Evolutionary conservation across 2,329 filamentous ascomycete species (phyloP), one percentile per base, ranked within the genome.

Genomic region (Xylaria sp.): DNA sequence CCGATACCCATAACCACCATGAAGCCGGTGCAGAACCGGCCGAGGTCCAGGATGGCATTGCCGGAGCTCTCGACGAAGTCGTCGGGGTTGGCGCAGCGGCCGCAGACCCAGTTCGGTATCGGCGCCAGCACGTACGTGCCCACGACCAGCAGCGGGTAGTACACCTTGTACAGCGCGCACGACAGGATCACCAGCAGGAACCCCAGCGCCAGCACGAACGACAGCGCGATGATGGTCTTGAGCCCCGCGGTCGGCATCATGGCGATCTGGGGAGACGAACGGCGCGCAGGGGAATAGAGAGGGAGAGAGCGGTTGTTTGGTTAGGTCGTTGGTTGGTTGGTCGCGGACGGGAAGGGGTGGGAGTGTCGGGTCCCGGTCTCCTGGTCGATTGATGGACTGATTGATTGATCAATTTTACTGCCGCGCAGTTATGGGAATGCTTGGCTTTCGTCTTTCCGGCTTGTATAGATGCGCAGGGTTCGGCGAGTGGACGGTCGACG

Each of bases 101-200:
- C 79, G 76, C 92, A 96, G 74, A 97, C 88, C 90, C 92, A 97
- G 83, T 99, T 99, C 59, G 94, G 94, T 53, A 99, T 75, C 24
- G 94, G 94, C 51, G 94, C 94, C 66, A 97, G 73, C 62, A 97
- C 85, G 78, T 97, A 99, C 66, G 93, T 97, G 65, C 87, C 93
- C 60, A 99, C 94, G 65, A 99, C 94, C 61, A 97, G 85, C 61
- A 99, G 86, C 51, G 94, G 92, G 68, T 94, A 91, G 84, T 96
- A 99, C 76, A 91, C 91, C 72, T 93, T 84, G 84, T 89, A 99
- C 64, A 99, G 86, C 46, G 94, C 94, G 72, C 92, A 96, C 60
- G 92, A 97, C 68, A 99, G 90, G 75, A 99, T 99, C 66, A 97
- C 94, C 65, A 99, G 91, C 68, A 99, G 90, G 79, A 99, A 99